phyloP scores from a whole-genome alignment of 1,284 basidiomycete species.

The Sanghuangporus sanghuang region DNA sequence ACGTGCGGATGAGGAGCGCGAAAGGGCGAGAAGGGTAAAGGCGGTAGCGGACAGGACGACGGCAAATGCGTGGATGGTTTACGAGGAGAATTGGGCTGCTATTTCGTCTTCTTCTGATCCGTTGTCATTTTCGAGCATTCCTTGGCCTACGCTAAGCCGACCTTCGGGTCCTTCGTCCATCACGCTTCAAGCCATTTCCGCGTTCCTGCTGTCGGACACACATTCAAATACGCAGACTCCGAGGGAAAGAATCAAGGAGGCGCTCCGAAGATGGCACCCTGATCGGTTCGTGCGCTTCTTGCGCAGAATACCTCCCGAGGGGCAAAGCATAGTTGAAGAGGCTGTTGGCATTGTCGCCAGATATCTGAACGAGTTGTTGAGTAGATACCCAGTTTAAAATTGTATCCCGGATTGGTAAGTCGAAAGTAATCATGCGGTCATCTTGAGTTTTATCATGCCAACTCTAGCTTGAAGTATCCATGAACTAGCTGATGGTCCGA shows the following conservation, averaged over 20 bases:
- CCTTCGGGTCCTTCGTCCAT: conserved; percentile 46
- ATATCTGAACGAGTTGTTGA: conserved; percentile 62
- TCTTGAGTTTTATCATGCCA: background rate
- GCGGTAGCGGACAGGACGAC: conserved; percentile 18
- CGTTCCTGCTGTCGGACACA: conserved; percentile 54
- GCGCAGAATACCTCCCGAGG: conserved; percentile 45
- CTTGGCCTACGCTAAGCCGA: conserved; percentile 56
- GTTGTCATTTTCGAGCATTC: conserved; percentile 54
- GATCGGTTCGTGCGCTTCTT: conserved; percentile 62
- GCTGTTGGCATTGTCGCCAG: conserved; percentile 66
- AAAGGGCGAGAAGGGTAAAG: conserved; percentile 6
- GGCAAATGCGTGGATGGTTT: conserved; percentile 48
- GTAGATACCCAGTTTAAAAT: background rate
- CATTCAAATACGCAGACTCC: conserved; percentile 53
- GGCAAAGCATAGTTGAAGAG: conserved; percentile 54
- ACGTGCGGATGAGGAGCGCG: conserved; percentile 8
- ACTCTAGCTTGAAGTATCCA: background rate
- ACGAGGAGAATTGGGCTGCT: conserved; percentile 57
- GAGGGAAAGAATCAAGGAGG: conserved; percentile 59
- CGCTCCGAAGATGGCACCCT: conserved; percentile 71
- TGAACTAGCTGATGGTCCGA: background rate
- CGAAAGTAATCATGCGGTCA: background rate
- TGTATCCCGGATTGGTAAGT: background rate
- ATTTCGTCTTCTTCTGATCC: conserved; percentile 38
- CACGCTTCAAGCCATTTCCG: conserved; percentile 40